Evolutionary conservation across 1,284 basidiomycete genomes (phyloP).

Genomic region (Sphaerobolus stellatus): DNA sequence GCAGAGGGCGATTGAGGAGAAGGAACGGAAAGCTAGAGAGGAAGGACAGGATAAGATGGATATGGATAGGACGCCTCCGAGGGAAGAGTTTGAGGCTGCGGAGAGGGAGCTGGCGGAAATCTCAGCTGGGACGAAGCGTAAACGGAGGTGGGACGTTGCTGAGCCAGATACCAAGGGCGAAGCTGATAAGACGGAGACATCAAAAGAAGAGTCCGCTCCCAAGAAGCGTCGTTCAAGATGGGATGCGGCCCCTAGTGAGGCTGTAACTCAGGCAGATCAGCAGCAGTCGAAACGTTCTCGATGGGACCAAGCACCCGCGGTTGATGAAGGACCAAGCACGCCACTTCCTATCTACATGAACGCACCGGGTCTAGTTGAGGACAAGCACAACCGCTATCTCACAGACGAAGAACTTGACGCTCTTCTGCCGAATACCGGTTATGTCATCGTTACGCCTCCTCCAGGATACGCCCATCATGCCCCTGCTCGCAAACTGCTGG

Average conservation of each 20-base stretch:
- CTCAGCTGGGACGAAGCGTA: constrained; percentile 67
- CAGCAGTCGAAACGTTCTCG: constrained; percentile 83
- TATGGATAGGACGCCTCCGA: constrained; percentile 84
- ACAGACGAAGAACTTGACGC: constrained; percentile 95
- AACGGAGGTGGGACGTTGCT: constrained; percentile 84
- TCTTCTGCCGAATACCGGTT: constrained; percentile 85
- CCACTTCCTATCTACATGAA: constrained; percentile 84
- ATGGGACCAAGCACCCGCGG: constrained; percentile 88
- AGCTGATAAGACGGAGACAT: constrained; percentile 64
- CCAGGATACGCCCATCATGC: constrained; percentile 89
- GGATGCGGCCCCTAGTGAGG: constrained; percentile 85
- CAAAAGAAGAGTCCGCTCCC: constrained; percentile 71
- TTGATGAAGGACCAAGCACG: constrained; percentile 41
- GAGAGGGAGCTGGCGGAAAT: constrained; percentile 58
- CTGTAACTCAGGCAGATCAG: constrained; percentile 31
- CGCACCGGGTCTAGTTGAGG: constrained; percentile 79
- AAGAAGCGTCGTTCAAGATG: constrained; percentile 93
- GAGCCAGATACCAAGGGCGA: constrained; percentile 57
- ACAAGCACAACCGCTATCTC: constrained; percentile 93
- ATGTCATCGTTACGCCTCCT: constrained; percentile 90
- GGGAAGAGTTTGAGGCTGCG: constrained; percentile 69
- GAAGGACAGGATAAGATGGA: constrained; percentile 83
- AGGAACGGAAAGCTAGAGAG: constrained; percentile 72
- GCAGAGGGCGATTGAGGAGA: constrained; percentile 82
- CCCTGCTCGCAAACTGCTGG: constrained; percentile 73